A percentile compares a stretch with the other conserved stretches of the same genome.
These are phyloP conservation scores for Geosmithia flava DNA, from an alignment of 2,329 filamentous ascomycete species.

Conservation along the genomic window DNA sequence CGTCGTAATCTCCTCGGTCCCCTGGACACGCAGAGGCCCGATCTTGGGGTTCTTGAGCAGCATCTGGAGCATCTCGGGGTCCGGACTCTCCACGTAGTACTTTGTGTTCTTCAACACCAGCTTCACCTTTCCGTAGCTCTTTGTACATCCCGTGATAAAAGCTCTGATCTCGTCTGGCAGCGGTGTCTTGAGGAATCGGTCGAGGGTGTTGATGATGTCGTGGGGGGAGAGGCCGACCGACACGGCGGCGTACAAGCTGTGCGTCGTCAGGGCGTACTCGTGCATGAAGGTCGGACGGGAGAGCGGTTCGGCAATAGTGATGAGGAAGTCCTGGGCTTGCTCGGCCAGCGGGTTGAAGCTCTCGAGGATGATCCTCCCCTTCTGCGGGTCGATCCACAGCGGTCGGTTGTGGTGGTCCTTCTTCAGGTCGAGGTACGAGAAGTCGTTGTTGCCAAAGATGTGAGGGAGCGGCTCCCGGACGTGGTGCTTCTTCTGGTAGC, in stretches of 20 bases:
- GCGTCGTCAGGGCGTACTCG: conserved; percentile 83
- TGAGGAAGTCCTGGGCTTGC: conserved; percentile 86
- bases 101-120: conserved; percentile 89
- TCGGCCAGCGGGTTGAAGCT: conserved; percentile 82
- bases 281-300: conserved; percentile 85
- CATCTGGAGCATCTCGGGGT: conserved; percentile 73
- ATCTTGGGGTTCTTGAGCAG: conserved; percentile 80
- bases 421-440: conserved; percentile 72
- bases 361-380: conserved; percentile 82
- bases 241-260: conserved; percentile 90
- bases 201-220: conserved; percentile 80
- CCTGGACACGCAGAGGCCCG: conserved; percentile 64
- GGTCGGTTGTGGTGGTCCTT: conserved; percentile 82
- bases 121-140: conserved; percentile 91
- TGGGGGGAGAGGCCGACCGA: conserved; percentile 83
- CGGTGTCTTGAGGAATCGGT: conserved; percentile 78
- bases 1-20: conserved; percentile 54
- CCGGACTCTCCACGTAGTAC: conserved; percentile 87
- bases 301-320: conserved; percentile 87
- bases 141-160: conserved; percentile 70
- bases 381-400: conserved; percentile 83
- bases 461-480: conserved; percentile 30
- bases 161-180: conserved; percentile 68
- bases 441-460: conserved; percentile 49
- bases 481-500: conserved; percentile 33